These are phyloP conservation scores for Penicillium expansum DNA, from an alignment of 2,329 filamentous ascomycete genomes.

Conservation along the genomic window DNA sequence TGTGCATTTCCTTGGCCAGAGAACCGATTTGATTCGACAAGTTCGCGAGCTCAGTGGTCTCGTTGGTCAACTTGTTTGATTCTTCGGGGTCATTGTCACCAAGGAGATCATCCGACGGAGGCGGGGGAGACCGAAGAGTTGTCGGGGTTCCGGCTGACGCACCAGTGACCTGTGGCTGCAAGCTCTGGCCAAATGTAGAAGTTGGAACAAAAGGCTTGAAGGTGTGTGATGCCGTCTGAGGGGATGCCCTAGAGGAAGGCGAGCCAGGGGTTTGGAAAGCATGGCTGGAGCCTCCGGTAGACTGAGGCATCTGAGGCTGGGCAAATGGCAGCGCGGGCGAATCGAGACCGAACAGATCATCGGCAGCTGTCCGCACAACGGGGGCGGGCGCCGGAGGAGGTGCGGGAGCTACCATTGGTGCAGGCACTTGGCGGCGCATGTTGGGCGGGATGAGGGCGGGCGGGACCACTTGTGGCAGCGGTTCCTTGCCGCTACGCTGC, in stretches of 20 bases:
- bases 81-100: slow-evolving; percentile 85
- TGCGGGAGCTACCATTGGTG: slow-evolving; percentile 39
- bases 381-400: slow-evolving; percentile 45
- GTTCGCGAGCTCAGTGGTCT: slow-evolving; percentile 90
- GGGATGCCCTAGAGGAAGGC: slow-evolving; percentile 42
- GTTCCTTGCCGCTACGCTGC: slow-evolving; percentile 70
- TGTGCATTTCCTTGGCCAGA: slow-evolving; percentile 89
- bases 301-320: slow-evolving; percentile 60
- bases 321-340: slow-evolving; percentile 55
- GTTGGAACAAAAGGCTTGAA: slow-evolving; percentile 93
- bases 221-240: slow-evolving; percentile 45
- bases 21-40: slow-evolving; percentile 93
- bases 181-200: slow-evolving; percentile 82
- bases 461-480: slow-evolving; percentile 74
- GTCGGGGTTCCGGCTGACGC: slow-evolving; percentile 44
- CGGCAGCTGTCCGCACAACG: slow-evolving; percentile 71
- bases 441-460: slow-evolving; percentile 80
- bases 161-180: slow-evolving; percentile 75
- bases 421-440: slow-evolving; percentile 60
- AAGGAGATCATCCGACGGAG: slow-evolving; percentile 77
- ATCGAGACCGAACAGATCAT: slow-evolving; percentile 92
- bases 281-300: slow-evolving; percentile 68
- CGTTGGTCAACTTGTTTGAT: slow-evolving; percentile 80
- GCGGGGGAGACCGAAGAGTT: slow-evolving; percentile 43
- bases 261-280: slow-evolving; percentile 56